Percentiles rank a stretch among this genome's conserved stretches.
Conservation (phyloP, 2,329 filamentous ascomycete genomes). For the Tolypocladium ovalisporum region DNA sequence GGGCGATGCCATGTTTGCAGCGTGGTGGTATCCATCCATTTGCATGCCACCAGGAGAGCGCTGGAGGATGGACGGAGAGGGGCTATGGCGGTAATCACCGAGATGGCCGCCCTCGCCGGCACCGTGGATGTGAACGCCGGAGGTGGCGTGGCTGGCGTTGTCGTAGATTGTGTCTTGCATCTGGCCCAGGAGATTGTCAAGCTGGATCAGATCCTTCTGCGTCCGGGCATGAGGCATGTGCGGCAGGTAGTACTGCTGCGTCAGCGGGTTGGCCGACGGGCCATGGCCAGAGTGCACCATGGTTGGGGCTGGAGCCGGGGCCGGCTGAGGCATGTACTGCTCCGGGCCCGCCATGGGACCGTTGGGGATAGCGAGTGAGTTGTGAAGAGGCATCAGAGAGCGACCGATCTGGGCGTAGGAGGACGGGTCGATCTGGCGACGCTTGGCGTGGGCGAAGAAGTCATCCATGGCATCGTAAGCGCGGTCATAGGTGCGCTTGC, state of each 20-base stretch:
- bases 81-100: slow-evolving; percentile 46
- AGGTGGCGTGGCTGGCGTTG: slow-evolving; percentile 71
- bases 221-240: slow-evolving; percentile 74
- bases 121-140: slow-evolving; percentile 66
- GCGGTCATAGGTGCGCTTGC: slow-evolving; percentile 79
- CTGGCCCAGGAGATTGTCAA: slow-evolving; percentile 90
- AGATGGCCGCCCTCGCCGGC: slow-evolving; percentile 49
- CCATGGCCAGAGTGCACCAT: slow-evolving; percentile 42
- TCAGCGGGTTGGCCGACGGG: slow-evolving; percentile 44
- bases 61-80: slow-evolving; percentile 36
- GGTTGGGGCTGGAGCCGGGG: slow-evolving; percentile 26
- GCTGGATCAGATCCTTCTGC: slow-evolving; percentile 86
- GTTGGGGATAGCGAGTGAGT: slow-evolving; percentile 52
- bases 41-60: slow-evolving; percentile 21
- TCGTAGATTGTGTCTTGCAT: slow-evolving; percentile 96
- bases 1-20: slow-evolving; percentile 51
- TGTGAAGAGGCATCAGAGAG: slow-evolving; percentile 72
- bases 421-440: slow-evolving; percentile 75
- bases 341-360: slow-evolving; percentile 31
- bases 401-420: slow-evolving; percentile 91
- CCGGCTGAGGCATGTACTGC: slow-evolving; percentile 41
- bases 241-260: slow-evolving; percentile 76
- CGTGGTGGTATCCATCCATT: slow-evolving; percentile 26
- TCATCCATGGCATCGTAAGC: slow-evolving; percentile 84
- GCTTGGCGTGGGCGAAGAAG: slow-evolving; percentile 89